Base-by-base conservation (phyloP, 1,284 basidiomycete species). In the Rhodotorula sp. region DNA sequence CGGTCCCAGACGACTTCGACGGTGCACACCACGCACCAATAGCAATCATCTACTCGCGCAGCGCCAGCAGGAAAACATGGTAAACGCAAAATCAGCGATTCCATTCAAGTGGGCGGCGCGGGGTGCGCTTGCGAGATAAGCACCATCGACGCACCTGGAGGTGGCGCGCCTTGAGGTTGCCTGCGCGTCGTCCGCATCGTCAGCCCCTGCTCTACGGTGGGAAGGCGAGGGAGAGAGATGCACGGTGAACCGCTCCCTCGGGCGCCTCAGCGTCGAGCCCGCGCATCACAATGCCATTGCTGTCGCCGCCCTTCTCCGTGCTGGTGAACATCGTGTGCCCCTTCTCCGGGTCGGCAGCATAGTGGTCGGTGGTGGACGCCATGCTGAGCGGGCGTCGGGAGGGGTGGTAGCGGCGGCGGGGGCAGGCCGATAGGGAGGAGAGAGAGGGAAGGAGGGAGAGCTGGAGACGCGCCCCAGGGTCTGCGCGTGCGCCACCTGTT, bases 111-210 rank as follows among this genome's bases (percentile, higher is more conserved):
- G 29, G 17, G 13, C 39, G 12, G 32, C n/a, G 21, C 22, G 0
- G 27, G 10, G 39, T 27, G 22, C 17, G 29, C 22, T 13, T 17
- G 29, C 37, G 29, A 41, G 63, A 64, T 55, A 64, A 56, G 41
- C 7, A 13, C 39, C 15, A 29, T 46, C 4, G 7, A 21, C 64
- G 29, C 44, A 56, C 62, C 61, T 66, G 64, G 15, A 70, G 50
- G 25, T 70, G 69, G 29, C 69, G 44, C 9, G 64, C 64, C 64
- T 70, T 70, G 29, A 70, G 60, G 32, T 56, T 59, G 22, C 68
- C 62, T 63, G 51, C 10, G 22, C 12, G 36, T 22, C 19, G 27
- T 9, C n/a, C 10, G 34, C 22, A n/a, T 29, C 6, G 39, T 63
- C 27, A 54, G 51, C 22, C 8, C 1, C 1, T 19, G n/a, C 27